Evolutionary conservation across 179 eudicot genomes (phyloP).

Genomic region (Amaranthus tricolor): DNA sequence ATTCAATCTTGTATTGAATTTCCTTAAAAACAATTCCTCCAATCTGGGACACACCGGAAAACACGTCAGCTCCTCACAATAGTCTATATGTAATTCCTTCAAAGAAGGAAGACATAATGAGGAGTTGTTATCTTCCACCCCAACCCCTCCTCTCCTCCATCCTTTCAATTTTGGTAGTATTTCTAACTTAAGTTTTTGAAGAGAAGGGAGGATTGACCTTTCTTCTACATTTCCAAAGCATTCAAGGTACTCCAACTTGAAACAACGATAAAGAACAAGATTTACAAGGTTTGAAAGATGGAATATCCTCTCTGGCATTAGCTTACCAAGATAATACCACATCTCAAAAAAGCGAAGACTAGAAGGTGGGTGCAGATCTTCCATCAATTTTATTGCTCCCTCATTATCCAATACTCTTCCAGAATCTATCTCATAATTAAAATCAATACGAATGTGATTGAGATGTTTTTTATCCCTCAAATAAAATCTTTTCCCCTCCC

Average conservation of each 20-base stretch:
- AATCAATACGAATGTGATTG: neutral
- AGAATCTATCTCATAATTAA: too few species aligned
- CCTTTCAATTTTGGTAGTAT: constrained; percentile 9
- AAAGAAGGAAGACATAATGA: neutral
- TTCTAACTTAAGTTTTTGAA: neutral
- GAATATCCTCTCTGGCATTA: too few species aligned
- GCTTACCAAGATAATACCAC: too few species aligned
- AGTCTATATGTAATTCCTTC: rapidly evolving
- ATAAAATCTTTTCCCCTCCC: too few species aligned
- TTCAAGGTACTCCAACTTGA: constrained; percentile 4
- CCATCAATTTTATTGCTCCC: too few species aligned
- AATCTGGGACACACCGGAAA: constrained; percentile 18
- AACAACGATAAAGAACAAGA: neutral
- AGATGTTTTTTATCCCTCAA: neutral
- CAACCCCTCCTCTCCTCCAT: neutral
- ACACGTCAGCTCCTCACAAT: constrained; percentile 4
- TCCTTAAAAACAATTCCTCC: neutral
- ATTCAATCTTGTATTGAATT: neutral
- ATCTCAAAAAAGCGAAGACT: too few species aligned
- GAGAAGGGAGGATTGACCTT: constrained; percentile 12
- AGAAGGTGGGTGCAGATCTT: too few species aligned
- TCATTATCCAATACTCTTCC: neutral
- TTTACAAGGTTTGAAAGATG: constrained; percentile 8
- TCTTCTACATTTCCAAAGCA: neutral
- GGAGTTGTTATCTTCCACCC: too few species aligned